Conservation (phyloP, 179 eudicot genomes). For the Monotropa hypopitys region DNA sequence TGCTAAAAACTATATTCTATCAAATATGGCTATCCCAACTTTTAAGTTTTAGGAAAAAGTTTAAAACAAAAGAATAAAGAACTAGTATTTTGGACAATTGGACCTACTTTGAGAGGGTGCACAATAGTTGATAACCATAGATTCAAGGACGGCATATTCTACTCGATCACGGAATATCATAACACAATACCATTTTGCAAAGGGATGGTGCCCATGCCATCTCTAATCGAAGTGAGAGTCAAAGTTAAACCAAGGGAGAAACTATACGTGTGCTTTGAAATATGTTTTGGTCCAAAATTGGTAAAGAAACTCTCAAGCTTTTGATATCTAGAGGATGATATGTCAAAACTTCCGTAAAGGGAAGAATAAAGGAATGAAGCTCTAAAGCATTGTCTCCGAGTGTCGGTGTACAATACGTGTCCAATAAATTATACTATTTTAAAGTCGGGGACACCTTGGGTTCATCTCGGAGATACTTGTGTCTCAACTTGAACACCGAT, state of each 20-base stretch:
- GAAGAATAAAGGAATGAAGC: too few species aligned
- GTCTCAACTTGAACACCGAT: too few species aligned
- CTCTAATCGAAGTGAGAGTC: too few species aligned
- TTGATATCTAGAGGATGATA: background rate
- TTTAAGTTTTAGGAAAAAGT: background rate
- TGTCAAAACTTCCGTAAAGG: background rate
- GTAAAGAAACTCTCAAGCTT: background rate
- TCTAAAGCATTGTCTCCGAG: too few species aligned
- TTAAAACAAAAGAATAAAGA: background rate
- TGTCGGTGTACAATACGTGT: too few species aligned
- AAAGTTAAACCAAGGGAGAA: background rate
- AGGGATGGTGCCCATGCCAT: background rate
- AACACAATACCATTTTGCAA: background rate
- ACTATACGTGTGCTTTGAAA: background rate
- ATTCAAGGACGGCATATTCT: background rate
- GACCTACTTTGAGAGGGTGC: background rate
- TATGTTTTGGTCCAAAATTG: background rate
- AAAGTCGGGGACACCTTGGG: too few species aligned
- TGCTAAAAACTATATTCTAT: background rate
- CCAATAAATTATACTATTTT: too few species aligned
- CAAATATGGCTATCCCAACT: too few species aligned
- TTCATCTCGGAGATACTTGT: too few species aligned
- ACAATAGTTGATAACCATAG: background rate
- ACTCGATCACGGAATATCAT: too few species aligned
- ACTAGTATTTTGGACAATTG: background rate